Base-by-base conservation (phyloP, 2,329 filamentous ascomycete species). In the Colletotrichum sp. region DNA sequence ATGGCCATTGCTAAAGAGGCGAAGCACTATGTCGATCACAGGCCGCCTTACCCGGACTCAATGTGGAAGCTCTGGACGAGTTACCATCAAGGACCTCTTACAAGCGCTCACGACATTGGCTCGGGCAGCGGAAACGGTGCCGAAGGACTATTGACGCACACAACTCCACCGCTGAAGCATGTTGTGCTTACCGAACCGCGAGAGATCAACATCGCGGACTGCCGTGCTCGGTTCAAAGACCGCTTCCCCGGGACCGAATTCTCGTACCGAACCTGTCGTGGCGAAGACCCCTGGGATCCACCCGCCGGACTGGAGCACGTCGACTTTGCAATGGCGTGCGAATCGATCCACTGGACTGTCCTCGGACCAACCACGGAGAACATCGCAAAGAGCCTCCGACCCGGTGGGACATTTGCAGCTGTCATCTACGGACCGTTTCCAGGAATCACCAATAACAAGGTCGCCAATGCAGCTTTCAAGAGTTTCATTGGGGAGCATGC, bases 381-480 rank as follows among this genome's bases (percentile, higher is more conserved):
- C 39, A 18, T 75, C 5, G 68, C 39, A 2, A 44, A 34, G 5
- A 68, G 72, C 12, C 63, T 75, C 7, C 39, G 68, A 3, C n/a
- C 26, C 22, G 55, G 64, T 8, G 68, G 68, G 8, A 75, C 55
- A 2, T 72, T 75, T 26, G 72, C 55, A n/a, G 72, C 68, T 30
- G 68, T 72, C 15, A 55, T 72, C n/a, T 75, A 72, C 30, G 68
- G 68, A 7, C 72, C 68, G 30, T 74, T 74, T 13, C 71, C 68
- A 2, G 39, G 13, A 6, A 72, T 75, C 24, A 48, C 39, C 13
- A 71, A 75, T 30, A 71, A 65, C 52, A 13, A n/a, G 10, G 12
- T 22, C 10, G 68, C 72, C 24, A 39, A 75, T 12, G 44, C 55
- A 8, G 55, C 72, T 4, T 75, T 75, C 26, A 63, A 59, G 15